Conservation (phyloP, 1,139 yeast species). For the Magnusiomyces starmeri region DNA sequence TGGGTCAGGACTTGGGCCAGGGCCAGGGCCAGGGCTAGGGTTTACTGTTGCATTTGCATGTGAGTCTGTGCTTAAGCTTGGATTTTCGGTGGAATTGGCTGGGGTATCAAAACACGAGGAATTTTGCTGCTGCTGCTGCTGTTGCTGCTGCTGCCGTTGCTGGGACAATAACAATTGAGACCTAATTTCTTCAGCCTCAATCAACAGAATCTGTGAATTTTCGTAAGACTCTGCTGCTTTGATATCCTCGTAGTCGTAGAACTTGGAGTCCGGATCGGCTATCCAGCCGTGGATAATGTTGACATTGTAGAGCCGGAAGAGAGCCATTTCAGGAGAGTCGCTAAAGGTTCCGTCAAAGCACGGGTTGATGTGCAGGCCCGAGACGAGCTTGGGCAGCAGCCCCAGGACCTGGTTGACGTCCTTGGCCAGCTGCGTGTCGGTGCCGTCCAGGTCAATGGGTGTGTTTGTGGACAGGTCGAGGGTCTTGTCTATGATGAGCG, state of each 20-base stretch:
- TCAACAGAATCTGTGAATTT: constrained; percentile 38
- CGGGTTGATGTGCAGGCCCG: constrained; percentile 73
- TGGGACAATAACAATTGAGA: constrained; percentile 19
- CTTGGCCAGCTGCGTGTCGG: background rate
- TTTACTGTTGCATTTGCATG: background rate
- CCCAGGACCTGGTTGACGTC: constrained; percentile 39
- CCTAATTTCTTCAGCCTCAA: constrained; percentile 29
- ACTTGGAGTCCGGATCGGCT: constrained; percentile 30
- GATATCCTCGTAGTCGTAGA: constrained; percentile 29
- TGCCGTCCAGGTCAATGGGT: background rate
- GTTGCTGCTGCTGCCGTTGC: background rate
- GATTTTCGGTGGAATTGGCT: background rate
- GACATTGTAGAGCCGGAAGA: constrained; percentile 42
- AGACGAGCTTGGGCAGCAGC: constrained; percentile 55
- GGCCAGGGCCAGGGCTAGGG: background rate
- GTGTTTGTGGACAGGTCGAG: background rate
- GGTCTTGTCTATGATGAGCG: constrained; percentile 33
- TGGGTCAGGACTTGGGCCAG: background rate
- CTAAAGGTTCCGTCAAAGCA: constrained; percentile 59
- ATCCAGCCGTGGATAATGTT: constrained; percentile 49
- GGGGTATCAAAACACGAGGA: background rate
- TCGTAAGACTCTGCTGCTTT: constrained; percentile 40
- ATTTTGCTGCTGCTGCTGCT: background rate
- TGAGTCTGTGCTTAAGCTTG: background rate
- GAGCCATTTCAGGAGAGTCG: constrained; percentile 37